These are phyloP conservation scores for Petunia hybrid DNA, from an alignment of 305 asterid species.

Conservation along the genomic window DNA sequence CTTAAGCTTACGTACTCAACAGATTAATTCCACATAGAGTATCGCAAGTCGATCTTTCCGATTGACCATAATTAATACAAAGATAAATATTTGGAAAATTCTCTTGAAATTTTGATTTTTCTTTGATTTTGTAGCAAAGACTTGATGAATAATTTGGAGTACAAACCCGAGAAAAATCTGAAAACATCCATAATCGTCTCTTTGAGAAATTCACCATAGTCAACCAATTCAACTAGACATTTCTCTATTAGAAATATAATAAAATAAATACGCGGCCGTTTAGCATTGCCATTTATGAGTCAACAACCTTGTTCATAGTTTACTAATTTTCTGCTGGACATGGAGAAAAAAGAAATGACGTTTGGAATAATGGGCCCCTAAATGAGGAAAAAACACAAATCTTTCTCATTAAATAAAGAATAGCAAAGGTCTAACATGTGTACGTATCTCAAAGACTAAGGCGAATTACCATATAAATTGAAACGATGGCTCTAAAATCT, in stretches of 20 bases:
- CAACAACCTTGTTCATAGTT: not conserved
- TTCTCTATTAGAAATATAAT: not conserved
- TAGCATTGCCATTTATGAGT: not conserved
- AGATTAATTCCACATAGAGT: not conserved
- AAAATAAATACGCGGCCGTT: not conserved
- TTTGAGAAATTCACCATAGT: not conserved
- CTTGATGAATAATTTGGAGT: too few relatives aligned
- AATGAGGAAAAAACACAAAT: not conserved
- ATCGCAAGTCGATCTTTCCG: too few relatives aligned
- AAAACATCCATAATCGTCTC: too few relatives aligned
- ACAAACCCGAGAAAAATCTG: too few relatives aligned
- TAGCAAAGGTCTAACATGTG: not conserved
- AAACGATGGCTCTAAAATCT: too few relatives aligned
- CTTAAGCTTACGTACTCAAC: not conserved
- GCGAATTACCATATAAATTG: too few relatives aligned
- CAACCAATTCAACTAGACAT: conserved; percentile 2
- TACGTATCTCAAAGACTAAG: too few relatives aligned
- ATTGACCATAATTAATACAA: not conserved
- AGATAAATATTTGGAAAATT: not conserved
- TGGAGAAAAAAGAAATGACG: not conserved
- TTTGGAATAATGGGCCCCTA: not conserved
- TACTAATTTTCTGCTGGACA: not conserved
- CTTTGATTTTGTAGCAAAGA: too few relatives aligned
- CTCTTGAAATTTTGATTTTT: too few relatives aligned
- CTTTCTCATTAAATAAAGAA: not conserved